Conservation (phyloP, 805 yeast genomes). For the Lipomyces yamadae region DNA sequence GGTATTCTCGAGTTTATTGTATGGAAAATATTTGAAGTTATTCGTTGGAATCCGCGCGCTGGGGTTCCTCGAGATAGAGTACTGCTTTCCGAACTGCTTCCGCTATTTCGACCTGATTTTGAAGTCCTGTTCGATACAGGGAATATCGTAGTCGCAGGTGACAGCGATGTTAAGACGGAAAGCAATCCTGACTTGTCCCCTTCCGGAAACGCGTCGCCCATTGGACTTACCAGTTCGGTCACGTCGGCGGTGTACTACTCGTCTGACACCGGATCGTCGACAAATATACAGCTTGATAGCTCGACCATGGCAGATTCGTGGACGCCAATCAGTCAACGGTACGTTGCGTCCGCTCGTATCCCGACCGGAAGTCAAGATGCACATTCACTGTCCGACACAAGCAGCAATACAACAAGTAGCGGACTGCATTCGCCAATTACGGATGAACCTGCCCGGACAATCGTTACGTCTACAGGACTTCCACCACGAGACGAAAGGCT, state of each 20-base stretch:
- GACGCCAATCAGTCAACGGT: conserved; percentile 25
- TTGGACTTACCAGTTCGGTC: conserved; percentile 23
- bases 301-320: conserved; percentile 29
- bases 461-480: conserved; percentile 12
- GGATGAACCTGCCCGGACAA: conserved; percentile 5
- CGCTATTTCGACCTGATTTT: conserved; percentile 62
- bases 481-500: conserved; percentile 54
- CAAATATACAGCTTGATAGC: conserved; percentile 28
- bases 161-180: conserved; percentile 1
- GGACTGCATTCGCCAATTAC: conserved; percentile 11
- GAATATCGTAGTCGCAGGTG: not conserved
- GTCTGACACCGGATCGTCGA: conserved; percentile 35
- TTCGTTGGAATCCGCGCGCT: conserved; percentile 64
- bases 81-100: conserved; percentile 61
- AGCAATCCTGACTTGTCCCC: conserved; percentile 9
- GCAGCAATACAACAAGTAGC: conserved; percentile 7
- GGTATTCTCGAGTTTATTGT: conserved; percentile 82
- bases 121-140: conserved; percentile 48
- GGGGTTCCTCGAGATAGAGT: conserved; percentile 57
- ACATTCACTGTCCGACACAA: conserved; percentile 9
- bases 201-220: conserved; percentile 7
- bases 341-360: not conserved
- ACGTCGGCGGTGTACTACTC: conserved; percentile 34
- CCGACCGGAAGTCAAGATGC: not conserved
- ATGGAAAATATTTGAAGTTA: conserved; percentile 72